Conservation (phyloP, 2,329 filamentous ascomycete genomes). For the Didymellaceae sp. region DNA sequence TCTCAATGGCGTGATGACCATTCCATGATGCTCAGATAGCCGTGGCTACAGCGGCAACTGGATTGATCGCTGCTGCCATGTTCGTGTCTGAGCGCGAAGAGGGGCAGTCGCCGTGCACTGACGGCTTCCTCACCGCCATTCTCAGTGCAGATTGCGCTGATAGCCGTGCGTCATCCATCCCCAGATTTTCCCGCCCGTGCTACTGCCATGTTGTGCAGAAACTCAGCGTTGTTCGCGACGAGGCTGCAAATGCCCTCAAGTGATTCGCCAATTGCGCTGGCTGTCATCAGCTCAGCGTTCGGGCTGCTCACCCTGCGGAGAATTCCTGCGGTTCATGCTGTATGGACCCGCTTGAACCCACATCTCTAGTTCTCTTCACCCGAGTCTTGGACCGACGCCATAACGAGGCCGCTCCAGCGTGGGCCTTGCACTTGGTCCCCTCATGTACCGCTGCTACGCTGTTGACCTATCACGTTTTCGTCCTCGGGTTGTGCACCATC, state of each 20-base stretch:
- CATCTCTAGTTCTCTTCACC: constrained; percentile 21
- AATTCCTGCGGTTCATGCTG: constrained; percentile 16
- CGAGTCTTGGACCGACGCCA: constrained; percentile 42
- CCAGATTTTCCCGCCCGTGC: constrained; percentile 32
- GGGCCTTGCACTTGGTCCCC: constrained; percentile 28
- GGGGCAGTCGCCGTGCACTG: constrained; percentile 27
- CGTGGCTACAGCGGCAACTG: constrained; percentile 12
- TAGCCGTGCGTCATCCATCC: constrained; percentile 37
- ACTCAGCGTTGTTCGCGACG: constrained; percentile 11
- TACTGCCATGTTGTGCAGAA: constrained; percentile 23
- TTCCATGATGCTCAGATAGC: constrained; percentile 2
- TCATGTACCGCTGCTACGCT: constrained; percentile 33
- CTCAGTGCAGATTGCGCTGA: constrained; percentile 32
- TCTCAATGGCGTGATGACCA: not conserved
- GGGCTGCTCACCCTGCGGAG: constrained; percentile 13
- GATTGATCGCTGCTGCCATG: constrained; percentile 11
- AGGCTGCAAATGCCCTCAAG: constrained; percentile 11
- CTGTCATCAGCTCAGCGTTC: constrained; percentile 11
- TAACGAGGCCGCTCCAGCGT: constrained; percentile 34
- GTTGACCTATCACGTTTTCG: constrained; percentile 35
- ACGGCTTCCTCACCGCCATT: constrained; percentile 31
- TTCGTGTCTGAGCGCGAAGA: constrained; percentile 20
- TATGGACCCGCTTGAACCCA: constrained; percentile 16
- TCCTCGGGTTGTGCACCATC: constrained; percentile 29
- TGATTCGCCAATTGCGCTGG: constrained; percentile 12